Evolutionary conservation across 2,329 filamentous ascomycete species (phyloP).

Genomic region (Diplodia sapinea): DNA sequence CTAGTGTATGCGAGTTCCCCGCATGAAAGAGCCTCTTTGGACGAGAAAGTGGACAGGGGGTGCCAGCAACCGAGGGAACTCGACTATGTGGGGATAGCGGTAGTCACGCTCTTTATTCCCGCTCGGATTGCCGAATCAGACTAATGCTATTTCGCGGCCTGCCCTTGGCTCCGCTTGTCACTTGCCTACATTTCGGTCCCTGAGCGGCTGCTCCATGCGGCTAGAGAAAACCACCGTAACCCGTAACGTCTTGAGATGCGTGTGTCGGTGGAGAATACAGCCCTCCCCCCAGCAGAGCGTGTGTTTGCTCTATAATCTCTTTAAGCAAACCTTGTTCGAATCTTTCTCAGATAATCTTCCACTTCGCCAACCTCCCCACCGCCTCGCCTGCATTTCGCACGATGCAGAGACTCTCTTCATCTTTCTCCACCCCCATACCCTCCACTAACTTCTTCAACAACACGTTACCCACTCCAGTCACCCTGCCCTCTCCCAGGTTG

Average conservation of each 20-base stretch:
- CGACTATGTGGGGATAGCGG: neutral
- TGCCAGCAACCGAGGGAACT: conserved; percentile 14
- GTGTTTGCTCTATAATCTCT: neutral
- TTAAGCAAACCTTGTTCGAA: neutral
- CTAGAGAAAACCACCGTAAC: neutral
- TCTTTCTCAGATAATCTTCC: conserved; percentile 59
- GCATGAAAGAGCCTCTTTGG: conserved; percentile 6
- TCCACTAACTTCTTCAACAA: conserved; percentile 64
- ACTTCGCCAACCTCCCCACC: conserved; percentile 77
- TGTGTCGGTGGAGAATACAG: no score
- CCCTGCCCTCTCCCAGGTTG: conserved; percentile 76
- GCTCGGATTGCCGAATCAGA: conserved; percentile 18
- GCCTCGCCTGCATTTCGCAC: conserved; percentile 80
- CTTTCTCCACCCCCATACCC: conserved; percentile 46
- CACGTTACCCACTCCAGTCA: conserved; percentile 76
- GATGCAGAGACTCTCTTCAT: conserved; percentile 66
- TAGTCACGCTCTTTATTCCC: conserved; percentile 10
- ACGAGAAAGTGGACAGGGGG: neutral
- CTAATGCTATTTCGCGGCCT: neutral
- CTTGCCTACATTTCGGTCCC: neutral
- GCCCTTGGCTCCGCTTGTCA: neutral
- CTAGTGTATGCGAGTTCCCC: conserved; percentile 13
- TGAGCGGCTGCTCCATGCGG: neutral
- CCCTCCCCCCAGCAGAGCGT: no score
- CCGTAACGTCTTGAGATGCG: no score